Evolutionary conservation across 768 basidiomycete species (phyloP).

Genomic region (Cystobasidiopsis lactophilus): DNA sequence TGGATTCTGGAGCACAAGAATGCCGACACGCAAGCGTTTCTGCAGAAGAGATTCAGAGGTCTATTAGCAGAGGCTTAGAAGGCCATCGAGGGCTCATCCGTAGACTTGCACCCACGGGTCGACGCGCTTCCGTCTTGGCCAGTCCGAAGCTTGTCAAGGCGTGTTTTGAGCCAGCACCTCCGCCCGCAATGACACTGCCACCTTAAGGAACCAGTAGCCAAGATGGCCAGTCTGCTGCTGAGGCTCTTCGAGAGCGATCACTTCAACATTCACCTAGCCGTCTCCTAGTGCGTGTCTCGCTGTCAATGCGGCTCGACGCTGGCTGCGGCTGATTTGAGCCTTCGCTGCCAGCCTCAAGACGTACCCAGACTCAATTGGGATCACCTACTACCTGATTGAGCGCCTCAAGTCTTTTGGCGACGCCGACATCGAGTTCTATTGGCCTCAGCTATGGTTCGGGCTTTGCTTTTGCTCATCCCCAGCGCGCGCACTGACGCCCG

Average conservation of each 20-base stretch:
- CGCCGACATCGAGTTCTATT: constrained; percentile 31
- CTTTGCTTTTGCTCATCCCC: neutral
- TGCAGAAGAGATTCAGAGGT: no score
- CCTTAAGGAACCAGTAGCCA: neutral
- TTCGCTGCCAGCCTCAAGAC: constrained; percentile 25
- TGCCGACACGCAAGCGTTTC: no score
- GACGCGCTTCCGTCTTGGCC: no score
- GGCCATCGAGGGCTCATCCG: no score
- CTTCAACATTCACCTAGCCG: constrained; percentile 19
- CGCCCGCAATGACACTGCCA: no score
- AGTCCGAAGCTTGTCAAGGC: no score
- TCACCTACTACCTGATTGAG: constrained; percentile 30
- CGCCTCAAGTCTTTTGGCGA: constrained; percentile 27
- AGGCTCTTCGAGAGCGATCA: constrained; percentile 17
- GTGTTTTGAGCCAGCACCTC: no score
- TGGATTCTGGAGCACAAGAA: no score
- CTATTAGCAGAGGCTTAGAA: no score
- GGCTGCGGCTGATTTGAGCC: neutral
- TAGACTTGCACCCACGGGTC: no score
- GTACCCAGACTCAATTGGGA: constrained; percentile 29
- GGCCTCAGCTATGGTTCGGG: constrained; percentile 30
- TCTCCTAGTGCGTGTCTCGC: constrained; percentile 13
- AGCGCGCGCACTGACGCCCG: neutral
- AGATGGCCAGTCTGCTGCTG: constrained; percentile 13
- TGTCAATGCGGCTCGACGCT: neutral